Percentiles rank a stretch among this genome's conserved stretches.
phyloP scores from a whole-genome alignment of 768 basidiomycete species.

The Russula sp. region DNA sequence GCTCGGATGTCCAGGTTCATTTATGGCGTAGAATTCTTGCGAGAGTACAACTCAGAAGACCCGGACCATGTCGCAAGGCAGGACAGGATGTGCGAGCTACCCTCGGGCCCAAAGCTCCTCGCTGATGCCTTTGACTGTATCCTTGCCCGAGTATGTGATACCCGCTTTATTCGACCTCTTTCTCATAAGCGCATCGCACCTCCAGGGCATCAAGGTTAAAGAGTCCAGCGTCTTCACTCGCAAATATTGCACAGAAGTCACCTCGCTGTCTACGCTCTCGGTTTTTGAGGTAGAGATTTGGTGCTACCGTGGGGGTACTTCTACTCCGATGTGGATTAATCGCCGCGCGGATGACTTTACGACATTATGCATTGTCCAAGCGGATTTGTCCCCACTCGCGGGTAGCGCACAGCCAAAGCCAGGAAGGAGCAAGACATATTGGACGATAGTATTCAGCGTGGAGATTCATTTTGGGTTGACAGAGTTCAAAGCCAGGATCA shows the following conservation, averaged over 20 bases:
- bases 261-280: constrained; percentile 63
- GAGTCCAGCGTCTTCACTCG: constrained; percentile 75
- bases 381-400: constrained; percentile 65
- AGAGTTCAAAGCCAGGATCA: constrained; percentile 75
- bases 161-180: not conserved
- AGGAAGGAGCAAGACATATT: constrained; percentile 61
- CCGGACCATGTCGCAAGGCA: constrained; percentile 58
- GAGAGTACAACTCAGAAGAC: constrained; percentile 57
- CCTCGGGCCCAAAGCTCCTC: constrained; percentile 68
- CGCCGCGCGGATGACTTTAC: constrained; percentile 61
- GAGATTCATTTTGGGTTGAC: constrained; percentile 80
- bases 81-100: constrained; percentile 63
- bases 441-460: constrained; percentile 79
- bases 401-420: constrained; percentile 63
- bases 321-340: constrained; percentile 67
- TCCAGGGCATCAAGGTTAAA: constrained; percentile 64
- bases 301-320: constrained; percentile 74
- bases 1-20: constrained; percentile 72
- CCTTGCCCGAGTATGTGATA: constrained; percentile 48
- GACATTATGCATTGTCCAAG: constrained; percentile 70
- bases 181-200: not conserved
- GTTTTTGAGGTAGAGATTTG: constrained; percentile 82
- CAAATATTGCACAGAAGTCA: constrained; percentile 78
- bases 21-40: constrained; percentile 76
- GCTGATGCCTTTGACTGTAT: constrained; percentile 83